These are phyloP conservation scores for Aspergillus versicolor DNA, from an alignment of 2,329 filamentous ascomycete genomes.

Conservation along the genomic window DNA sequence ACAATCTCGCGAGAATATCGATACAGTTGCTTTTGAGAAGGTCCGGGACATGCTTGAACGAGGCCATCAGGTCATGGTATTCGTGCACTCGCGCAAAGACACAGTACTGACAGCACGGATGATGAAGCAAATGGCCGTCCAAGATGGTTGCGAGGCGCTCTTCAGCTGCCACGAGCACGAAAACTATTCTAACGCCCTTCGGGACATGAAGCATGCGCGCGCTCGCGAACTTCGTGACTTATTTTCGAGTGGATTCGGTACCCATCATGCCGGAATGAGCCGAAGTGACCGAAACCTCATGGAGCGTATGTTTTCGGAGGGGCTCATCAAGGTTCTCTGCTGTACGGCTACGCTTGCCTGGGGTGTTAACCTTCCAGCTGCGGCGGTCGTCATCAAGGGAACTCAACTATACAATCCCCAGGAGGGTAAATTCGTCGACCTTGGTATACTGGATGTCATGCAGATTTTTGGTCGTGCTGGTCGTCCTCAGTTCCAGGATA, in stretches of 20 bases:
- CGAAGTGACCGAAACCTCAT: constrained; percentile 93
- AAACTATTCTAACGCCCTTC: constrained; percentile 73
- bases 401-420: constrained; percentile 96
- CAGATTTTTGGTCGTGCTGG: constrained; percentile 98
- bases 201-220: constrained; percentile 81
- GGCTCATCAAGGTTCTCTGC: constrained; percentile 94
- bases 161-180: constrained; percentile 81
- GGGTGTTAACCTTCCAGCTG: constrained; percentile 97
- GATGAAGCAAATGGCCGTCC: constrained; percentile 80
- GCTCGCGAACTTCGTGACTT: constrained; percentile 86
- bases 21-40: constrained; percentile 86
- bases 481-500: constrained; percentile 95
- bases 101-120: constrained; percentile 85
- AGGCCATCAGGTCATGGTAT: constrained; percentile 99
- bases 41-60: constrained; percentile 86
- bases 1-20: constrained; percentile 83
- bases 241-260: constrained; percentile 84
- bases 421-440: constrained; percentile 92
- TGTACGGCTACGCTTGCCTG: constrained; percentile 97
- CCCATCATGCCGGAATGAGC: constrained; percentile 96
- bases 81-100: constrained; percentile 95
- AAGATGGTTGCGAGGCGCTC: constrained; percentile 74
- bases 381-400: constrained; percentile 95
- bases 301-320: constrained; percentile 85
- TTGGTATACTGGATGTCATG: constrained; percentile 93